Evolutionary conservation across 148 eudicot genomes (phyloP), one percentile per base, ranked within the genome.

Genomic region (Camellia lanceoleosa): DNA sequence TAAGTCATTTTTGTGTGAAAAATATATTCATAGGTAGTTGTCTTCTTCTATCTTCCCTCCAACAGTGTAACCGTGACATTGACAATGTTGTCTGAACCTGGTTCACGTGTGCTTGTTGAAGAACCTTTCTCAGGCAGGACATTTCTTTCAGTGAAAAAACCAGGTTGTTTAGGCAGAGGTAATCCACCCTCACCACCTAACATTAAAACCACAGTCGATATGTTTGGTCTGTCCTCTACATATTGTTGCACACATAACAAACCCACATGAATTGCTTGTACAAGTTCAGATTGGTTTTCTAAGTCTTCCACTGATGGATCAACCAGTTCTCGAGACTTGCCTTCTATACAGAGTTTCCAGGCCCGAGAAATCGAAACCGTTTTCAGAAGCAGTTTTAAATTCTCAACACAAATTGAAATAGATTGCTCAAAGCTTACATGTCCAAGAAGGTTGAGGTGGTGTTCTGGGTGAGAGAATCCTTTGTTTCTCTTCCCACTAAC

Each of bases 301-400:
- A 43, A 47, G 2, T 5, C 23, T 2, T 6, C 58, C 8, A 80
- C 3, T 9, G 44, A 18, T 11, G 20, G 13, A 69, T 83, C 85
- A 3, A 74, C 59, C 6, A 85, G 23, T 47, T 80, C 81, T 46
- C 60, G 3, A 38, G 83, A 58, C 62, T 67, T 82, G 42, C 56
- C 83, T 80, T 82, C 81, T 41, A 60, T 72, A 42, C 71, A 68
- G 0, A 80, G 80, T 47, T 13, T 63, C 87, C 87, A 85, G 47
- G 81, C 85, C 85, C 82, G 74, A 51, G 20, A 4, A 71, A 20
- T 43, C 20, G 61, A 56, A 14, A 14, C 15, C 20, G 7, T 3
- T 16, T 4, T 16, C 23, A 16, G 11, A 3, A 61, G 20, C 1
- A 5, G 7, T 16, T 61, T 61, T 61, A 16, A n/a, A 16, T 61